phyloP scores from a whole-genome alignment of 2,329 filamentous ascomycete genomes.

The Ceratocystis destructans region DNA sequence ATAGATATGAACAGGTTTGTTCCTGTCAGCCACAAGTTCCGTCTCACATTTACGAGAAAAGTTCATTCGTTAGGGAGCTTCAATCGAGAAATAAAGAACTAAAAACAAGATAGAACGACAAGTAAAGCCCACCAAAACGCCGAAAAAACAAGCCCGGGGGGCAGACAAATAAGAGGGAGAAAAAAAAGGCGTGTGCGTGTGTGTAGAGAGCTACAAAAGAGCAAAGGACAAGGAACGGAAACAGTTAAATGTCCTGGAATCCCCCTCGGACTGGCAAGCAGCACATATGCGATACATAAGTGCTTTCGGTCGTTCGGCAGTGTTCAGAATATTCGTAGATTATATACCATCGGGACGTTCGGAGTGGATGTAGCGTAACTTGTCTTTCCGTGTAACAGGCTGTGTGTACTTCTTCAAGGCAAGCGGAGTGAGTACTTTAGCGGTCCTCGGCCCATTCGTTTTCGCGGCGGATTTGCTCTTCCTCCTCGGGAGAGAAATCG shows the following conservation, averaged over 20 bases:
- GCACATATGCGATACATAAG: background rate
- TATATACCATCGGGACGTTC: background rate
- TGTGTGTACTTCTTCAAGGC: background rate
- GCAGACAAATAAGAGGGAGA: background rate
- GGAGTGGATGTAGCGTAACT: background rate
- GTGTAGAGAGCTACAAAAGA: background rate
- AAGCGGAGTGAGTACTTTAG: conserved; percentile 29
- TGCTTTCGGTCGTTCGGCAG: background rate
- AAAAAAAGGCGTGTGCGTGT: background rate
- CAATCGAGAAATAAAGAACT: background rate
- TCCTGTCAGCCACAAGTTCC: background rate
- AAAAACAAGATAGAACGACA: background rate
- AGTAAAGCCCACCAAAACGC: background rate
- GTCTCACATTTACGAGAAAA: background rate
- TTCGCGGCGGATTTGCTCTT: conserved; percentile 89
- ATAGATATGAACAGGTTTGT: too few relatives aligned
- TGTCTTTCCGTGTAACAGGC: background rate
- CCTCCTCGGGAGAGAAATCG: conserved; percentile 96
- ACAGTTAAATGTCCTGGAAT: background rate
- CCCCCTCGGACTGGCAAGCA: background rate
- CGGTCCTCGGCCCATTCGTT: conserved; percentile 86
- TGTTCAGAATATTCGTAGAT: background rate
- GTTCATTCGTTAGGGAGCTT: background rate
- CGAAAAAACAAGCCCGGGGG: background rate
- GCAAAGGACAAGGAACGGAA: background rate